Conservation (phyloP, 352 stramenopile species). For the Globisporangium barbulae region DNA sequence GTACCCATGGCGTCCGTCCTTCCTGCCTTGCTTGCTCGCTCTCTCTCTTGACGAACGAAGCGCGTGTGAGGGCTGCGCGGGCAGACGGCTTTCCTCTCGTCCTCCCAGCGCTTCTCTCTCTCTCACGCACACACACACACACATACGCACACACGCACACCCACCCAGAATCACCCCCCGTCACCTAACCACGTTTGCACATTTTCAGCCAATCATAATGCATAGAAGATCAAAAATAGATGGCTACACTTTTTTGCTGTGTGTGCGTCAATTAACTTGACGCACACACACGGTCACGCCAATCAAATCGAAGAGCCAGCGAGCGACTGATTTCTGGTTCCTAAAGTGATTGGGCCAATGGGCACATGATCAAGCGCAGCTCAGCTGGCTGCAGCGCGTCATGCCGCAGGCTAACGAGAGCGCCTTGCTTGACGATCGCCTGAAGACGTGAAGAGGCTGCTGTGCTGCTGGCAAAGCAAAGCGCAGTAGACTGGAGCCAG, state of each 20-base stretch:
- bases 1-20: not conserved
- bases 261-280: not conserved
- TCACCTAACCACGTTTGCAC: not conserved
- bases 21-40: not conserved
- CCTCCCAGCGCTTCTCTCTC: conserved; percentile 5
- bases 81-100: not conserved
- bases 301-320: too few relatives aligned
- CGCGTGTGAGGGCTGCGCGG: not conserved
- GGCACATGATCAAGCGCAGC: too few relatives aligned
- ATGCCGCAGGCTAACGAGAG: too few relatives aligned
- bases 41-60: not conserved
- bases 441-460: too few relatives aligned
- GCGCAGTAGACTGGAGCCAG: too few relatives aligned
- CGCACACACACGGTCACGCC: not conserved
- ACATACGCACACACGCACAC: too few relatives aligned
- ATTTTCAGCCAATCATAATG: not conserved
- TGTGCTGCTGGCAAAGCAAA: too few relatives aligned
- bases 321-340: not conserved
- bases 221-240: not conserved
- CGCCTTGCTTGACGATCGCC: too few relatives aligned
- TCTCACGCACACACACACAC: conserved; percentile 6
- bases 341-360: not conserved
- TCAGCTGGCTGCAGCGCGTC: too few relatives aligned
- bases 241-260: conserved; percentile 1
- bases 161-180: too few relatives aligned